Evolutionary conservation across 371 early-diverging fungal species (phyloP), one percentile per base, ranked within the genome.

Genomic region (Mucor piriformis): DNA sequence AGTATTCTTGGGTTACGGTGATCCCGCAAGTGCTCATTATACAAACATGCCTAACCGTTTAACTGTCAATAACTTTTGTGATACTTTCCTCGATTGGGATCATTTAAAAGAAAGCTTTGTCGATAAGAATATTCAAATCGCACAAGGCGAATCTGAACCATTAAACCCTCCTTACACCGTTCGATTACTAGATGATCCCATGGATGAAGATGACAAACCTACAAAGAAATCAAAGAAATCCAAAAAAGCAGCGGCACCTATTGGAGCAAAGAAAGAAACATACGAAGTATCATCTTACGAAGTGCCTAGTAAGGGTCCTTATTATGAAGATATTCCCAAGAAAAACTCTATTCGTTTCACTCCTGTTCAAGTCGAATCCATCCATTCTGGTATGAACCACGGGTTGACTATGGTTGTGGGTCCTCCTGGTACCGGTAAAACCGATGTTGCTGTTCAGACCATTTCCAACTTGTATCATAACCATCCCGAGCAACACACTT

Each of bases 361-460:
- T 3, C 87, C 92, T 1, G 73, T 83, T 10, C 97, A 97, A 76
- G 92, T 89, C 16, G 87, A 88, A 40, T 93, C 97, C 0, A 95
- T 98, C 55, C 82, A 77, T 46, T 81, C 96, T 12, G 97, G 95
- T 34, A 81, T 85, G 46, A 87, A 83, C 42, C 85, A 83, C 15
- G 98, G 98, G 1, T 73, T 97, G 35, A 94, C 96, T 1, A 67
- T 98, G 76, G 82, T 97, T 2, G 94, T 94, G 6, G 99, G 99
- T 37, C 96, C 97, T 44, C 97, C 98, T 3, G 98, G 95, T 34
- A 93, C 98, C 8, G 99, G 98, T 37, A 98, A 98, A 70, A 96
- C 98, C 0, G 95, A 95, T 67, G 92, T 95, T 4, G 95, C 97
- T 2, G 99, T 95, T 2, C 98, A 98, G 72, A 91, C 93, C 25